A percentile compares a stretch with the other conserved stretches of the same genome.
These are phyloP conservation scores for Talaromyces adpressus DNA, from an alignment of 495 filamentous ascomycete genomes.

Conservation along the genomic window DNA sequence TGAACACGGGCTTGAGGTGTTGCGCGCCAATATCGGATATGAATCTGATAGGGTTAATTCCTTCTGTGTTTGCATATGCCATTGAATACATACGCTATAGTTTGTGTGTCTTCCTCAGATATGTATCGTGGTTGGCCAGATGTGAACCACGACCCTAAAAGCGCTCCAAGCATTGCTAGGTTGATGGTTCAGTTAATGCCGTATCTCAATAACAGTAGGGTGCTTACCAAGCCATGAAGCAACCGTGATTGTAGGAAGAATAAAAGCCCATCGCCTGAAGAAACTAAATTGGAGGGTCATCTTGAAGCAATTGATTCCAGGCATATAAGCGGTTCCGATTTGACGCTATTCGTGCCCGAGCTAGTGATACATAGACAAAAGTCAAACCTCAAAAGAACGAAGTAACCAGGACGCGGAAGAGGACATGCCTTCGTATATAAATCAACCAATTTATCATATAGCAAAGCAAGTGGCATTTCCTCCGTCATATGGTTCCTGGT, in stretches of 20 bases:
- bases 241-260: slow-evolving; percentile 5
- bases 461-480: not conserved
- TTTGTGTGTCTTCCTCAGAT: slow-evolving; percentile 7
- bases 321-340: not conserved
- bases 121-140: slow-evolving; percentile 5
- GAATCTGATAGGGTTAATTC: not conserved
- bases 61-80: not conserved
- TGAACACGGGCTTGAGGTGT: slow-evolving; percentile 6
- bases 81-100: slow-evolving; percentile 3
- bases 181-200: too few relatives aligned
- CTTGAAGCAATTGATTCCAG: not conserved
- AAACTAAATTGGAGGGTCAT: not conserved
- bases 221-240: slow-evolving; percentile 8
- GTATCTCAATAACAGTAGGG: too few relatives aligned
- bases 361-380: not conserved
- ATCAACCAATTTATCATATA: not conserved
- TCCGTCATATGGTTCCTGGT: not conserved
- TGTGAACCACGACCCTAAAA: slow-evolving; percentile 6
- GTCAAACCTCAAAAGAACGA: not conserved
- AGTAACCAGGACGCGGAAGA: not conserved
- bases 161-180: slow-evolving; percentile 5
- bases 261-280: not conserved
- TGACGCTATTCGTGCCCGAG: not conserved
- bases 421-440: not conserved
- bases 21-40: slow-evolving; percentile 10